These are phyloP conservation scores for Diaporthe australafricana DNA, from an alignment of 2,329 filamentous ascomycete genomes.

Conservation along the genomic window DNA sequence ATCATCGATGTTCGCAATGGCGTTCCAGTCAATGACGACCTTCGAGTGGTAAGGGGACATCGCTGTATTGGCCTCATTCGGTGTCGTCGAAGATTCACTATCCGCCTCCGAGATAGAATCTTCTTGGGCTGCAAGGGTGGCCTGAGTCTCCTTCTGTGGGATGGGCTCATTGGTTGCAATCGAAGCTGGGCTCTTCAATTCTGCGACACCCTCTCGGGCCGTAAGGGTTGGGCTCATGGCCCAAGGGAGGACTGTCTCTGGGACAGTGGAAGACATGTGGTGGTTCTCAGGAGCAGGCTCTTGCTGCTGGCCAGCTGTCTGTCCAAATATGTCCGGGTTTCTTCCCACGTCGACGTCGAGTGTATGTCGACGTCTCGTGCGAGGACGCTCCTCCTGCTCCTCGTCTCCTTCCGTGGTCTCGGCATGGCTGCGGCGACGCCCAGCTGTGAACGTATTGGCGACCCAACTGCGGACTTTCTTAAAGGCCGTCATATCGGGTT, in stretches of 20 bases:
- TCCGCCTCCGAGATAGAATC: not conserved
- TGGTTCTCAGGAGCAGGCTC: not conserved
- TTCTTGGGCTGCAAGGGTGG: not conserved
- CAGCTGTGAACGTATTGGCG: conserved; percentile 31
- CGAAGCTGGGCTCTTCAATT: no score
- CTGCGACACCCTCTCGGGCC: not conserved
- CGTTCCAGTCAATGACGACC: not conserved
- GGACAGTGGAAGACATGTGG: not conserved
- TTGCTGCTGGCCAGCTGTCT: not conserved
- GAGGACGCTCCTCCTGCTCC: not conserved
- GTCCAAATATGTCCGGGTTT: conserved; percentile 50
- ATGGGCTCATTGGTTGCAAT: not conserved
- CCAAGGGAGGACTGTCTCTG: not conserved
- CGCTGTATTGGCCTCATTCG: not conserved
- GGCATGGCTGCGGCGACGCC: conserved; percentile 45
- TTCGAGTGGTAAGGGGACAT: no score
- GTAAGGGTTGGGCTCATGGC: no score
- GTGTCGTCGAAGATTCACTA: not conserved
- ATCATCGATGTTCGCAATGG: not conserved
- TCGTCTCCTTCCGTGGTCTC: not conserved
- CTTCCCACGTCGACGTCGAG: conserved; percentile 47
- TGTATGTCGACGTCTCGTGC: conserved; percentile 40
- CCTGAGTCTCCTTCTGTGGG: not conserved
- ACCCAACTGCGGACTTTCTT: conserved; percentile 28
- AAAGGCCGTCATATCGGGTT: conserved; percentile 35